Conservation (phyloP, 257 asterid species). For the Solanum dulcamara region DNA sequence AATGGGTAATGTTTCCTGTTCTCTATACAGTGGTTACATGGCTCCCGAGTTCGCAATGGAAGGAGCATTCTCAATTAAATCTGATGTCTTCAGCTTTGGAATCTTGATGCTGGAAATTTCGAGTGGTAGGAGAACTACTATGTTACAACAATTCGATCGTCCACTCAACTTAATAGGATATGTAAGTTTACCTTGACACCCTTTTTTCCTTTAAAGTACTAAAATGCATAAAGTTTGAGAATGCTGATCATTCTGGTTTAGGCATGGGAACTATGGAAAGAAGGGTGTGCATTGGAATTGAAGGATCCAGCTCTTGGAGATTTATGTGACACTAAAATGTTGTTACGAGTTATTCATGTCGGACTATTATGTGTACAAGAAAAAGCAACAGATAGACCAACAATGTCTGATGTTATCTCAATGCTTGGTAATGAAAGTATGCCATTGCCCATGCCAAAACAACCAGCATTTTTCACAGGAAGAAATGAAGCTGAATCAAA, state of each 20-base stretch:
- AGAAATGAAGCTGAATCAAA: background rate
- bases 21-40: slow-evolving; percentile 45
- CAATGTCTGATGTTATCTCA: slow-evolving; percentile 29
- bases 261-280: slow-evolving; percentile 48
- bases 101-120: slow-evolving; percentile 44
- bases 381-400: slow-evolving; percentile 36
- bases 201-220: background rate
- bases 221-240: background rate
- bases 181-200: slow-evolving; percentile 18
- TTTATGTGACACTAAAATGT: slow-evolving; percentile 15
- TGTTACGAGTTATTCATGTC: slow-evolving; percentile 30
- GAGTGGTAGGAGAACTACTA: slow-evolving; percentile 38
- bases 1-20: background rate
- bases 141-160: slow-evolving; percentile 29
- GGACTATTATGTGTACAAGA: slow-evolving; percentile 52
- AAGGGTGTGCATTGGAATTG: slow-evolving; percentile 15
- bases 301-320: slow-evolving; percentile 28
- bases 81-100: slow-evolving; percentile 56
- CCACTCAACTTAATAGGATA: slow-evolving; percentile 46
- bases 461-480: slow-evolving; percentile 36
- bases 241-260: background rate
- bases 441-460: slow-evolving; percentile 16
- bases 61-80: slow-evolving; percentile 51
- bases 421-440: slow-evolving; percentile 32
- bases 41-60: slow-evolving; percentile 65